phyloP scores from a whole-genome alignment of 768 basidiomycete species.

The Nevesoporus exiguus region DNA sequence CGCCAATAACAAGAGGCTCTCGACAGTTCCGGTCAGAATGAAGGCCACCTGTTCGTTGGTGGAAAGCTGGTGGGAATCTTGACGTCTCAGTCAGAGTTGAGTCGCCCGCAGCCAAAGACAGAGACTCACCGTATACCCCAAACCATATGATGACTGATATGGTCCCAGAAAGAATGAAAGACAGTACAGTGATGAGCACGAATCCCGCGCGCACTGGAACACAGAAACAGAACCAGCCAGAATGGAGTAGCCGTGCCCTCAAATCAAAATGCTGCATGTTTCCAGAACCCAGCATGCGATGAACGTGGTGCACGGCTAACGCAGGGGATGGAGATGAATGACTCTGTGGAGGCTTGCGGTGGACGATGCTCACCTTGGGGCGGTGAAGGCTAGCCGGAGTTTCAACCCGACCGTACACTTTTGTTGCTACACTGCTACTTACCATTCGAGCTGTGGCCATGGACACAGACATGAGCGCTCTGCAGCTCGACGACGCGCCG shows the following conservation, averaged over 20 bases:
- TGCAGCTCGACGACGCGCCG: slow-evolving; percentile 15
- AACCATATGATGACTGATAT: slow-evolving; percentile 59
- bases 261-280: slow-evolving; percentile 41
- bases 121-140: slow-evolving; percentile 52
- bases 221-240: slow-evolving; percentile 59
- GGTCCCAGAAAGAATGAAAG: slow-evolving; percentile 51
- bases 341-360: no score
- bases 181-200: slow-evolving; percentile 49
- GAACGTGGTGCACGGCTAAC: background rate
- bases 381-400: slow-evolving; percentile 13
- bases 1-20: slow-evolving; percentile 49
- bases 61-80: slow-evolving; percentile 34
- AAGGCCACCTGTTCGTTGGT: slow-evolving; percentile 40
- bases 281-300: background rate
- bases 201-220: slow-evolving; percentile 63
- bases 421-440: background rate
- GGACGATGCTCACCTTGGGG: background rate
- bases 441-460: background rate
- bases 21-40: slow-evolving; percentile 49
- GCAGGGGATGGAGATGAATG: background rate
- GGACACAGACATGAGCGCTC: slow-evolving; percentile 16
- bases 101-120: background rate
- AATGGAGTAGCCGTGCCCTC: slow-evolving; percentile 44
- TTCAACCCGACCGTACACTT: slow-evolving; percentile 10
- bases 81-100: background rate